Evolutionary conservation across 352 stramenopile species (phyloP).

Genomic region (Pythium angustatum): DNA sequence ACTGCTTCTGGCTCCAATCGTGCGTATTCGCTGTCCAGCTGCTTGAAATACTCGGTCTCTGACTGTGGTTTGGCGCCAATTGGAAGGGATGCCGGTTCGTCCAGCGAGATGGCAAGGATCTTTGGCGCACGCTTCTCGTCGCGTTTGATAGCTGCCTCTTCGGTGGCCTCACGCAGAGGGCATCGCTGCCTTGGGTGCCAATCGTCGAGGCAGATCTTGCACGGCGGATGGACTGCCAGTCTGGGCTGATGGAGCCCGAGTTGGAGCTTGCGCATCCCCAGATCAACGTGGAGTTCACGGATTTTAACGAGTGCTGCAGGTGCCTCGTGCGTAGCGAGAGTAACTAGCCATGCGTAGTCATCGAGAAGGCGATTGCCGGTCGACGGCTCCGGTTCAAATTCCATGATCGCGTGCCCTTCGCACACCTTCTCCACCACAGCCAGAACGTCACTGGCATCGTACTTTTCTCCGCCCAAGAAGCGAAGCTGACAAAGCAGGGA

Average conservation of each 20-base stretch:
- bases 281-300: not conserved
- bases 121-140: not conserved
- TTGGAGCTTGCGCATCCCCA: not conserved
- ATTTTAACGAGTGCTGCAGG: not conserved
- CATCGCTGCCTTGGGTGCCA: not conserved
- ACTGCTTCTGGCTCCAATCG: not conserved
- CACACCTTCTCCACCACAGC: not conserved
- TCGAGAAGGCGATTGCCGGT: not conserved
- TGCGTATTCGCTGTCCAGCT: not conserved
- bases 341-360: not conserved
- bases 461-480: not conserved
- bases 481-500: not conserved
- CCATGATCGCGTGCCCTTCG: not conserved
- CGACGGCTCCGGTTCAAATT: not conserved
- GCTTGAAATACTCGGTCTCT: not conserved
- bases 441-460: not conserved
- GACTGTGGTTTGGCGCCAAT: not conserved
- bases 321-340: not conserved
- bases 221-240: not conserved
- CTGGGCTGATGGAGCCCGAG: not conserved
- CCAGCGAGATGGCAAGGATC: not conserved
- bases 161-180: not conserved
- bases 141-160: not conserved
- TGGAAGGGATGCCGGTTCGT: not conserved
- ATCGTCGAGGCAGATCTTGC: not conserved